Evolutionary conservation across 345 rosid species (phyloP).

Genomic region (Nasturtium officinale): DNA sequence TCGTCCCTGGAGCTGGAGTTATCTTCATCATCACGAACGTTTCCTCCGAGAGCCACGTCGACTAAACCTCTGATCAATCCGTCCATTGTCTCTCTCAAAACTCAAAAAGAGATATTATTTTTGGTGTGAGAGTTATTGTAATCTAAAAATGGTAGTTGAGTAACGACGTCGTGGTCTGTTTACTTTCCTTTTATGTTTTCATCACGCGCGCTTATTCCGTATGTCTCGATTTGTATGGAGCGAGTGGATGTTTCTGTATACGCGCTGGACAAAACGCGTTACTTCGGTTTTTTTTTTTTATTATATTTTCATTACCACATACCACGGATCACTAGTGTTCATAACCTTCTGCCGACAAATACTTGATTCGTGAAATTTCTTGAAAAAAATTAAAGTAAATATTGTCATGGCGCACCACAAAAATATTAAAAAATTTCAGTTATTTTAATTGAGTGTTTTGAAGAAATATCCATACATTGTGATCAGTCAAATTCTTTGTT

Average conservation of each 20-base stretch:
- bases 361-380: background rate
- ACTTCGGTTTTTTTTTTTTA: background rate
- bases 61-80: conserved; percentile 70
- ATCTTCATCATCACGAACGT: conserved; percentile 19
- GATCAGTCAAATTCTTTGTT: too few species aligned
- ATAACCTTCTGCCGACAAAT: conserved; percentile 23
- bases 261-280: conserved; percentile 22
- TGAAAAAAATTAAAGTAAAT: too few species aligned
- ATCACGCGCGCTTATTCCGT: conserved; percentile 16
- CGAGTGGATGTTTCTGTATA: background rate
- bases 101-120: background rate
- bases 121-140: conserved; percentile 16
- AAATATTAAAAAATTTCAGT: too few species aligned
- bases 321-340: background rate
- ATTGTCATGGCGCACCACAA: too few species aligned
- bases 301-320: background rate
- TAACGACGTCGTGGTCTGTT: background rate
- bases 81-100: conserved; percentile 51
- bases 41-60: conserved; percentile 61
- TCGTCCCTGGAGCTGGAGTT: conserved; percentile 50
- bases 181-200: conserved; percentile 18
- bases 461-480: too few species aligned
- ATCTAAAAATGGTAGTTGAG: conserved; percentile 29
- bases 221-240: background rate
- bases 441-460: too few species aligned